Conservation (phyloP, 2,329 filamentous ascomycete species). For the Colletotrichum falcatum region DNA sequence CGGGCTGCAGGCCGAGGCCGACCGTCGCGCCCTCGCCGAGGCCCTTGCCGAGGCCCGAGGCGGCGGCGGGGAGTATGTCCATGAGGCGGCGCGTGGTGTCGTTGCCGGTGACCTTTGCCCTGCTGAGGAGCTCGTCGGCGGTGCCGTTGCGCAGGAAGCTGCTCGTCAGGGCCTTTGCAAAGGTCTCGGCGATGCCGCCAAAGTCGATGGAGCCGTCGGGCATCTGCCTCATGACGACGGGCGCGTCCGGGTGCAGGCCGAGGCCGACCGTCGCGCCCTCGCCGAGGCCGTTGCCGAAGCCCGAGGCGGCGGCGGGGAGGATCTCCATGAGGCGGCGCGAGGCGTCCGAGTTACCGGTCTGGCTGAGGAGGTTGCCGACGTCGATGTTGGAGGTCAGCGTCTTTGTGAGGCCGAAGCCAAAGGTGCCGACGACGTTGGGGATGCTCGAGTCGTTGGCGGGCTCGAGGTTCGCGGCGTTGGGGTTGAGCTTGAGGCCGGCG, state of each 20-base stretch:
- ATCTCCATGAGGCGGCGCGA: conserved; percentile 40
- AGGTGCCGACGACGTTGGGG: conserved; percentile 43
- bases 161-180: conserved; percentile 47
- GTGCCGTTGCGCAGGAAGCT: conserved; percentile 51
- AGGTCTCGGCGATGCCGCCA: conserved; percentile 44
- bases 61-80: conserved; percentile 44
- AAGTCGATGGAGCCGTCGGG: conserved; percentile 42
- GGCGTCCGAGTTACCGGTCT: conserved; percentile 36
- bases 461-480: conserved; percentile 34
- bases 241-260: conserved; percentile 45
- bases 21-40: conserved; percentile 45
- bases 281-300: conserved; percentile 47
- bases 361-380: conserved; percentile 38
- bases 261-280: conserved; percentile 46
- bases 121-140: conserved; percentile 43
- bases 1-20: conserved; percentile 47
- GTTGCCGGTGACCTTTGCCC: background rate
- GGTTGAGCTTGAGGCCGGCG: conserved; percentile 43
- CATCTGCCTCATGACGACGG: conserved; percentile 41
- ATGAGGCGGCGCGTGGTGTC: conserved; percentile 31
- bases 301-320: conserved; percentile 45
- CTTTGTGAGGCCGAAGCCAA: conserved; percentile 47
- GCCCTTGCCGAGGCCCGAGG: conserved; percentile 47
- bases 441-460: conserved; percentile 43
- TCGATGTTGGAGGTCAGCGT: conserved; percentile 46